Conservation (phyloP, 805 yeast genomes). For the Clavispora fructus region DNA sequence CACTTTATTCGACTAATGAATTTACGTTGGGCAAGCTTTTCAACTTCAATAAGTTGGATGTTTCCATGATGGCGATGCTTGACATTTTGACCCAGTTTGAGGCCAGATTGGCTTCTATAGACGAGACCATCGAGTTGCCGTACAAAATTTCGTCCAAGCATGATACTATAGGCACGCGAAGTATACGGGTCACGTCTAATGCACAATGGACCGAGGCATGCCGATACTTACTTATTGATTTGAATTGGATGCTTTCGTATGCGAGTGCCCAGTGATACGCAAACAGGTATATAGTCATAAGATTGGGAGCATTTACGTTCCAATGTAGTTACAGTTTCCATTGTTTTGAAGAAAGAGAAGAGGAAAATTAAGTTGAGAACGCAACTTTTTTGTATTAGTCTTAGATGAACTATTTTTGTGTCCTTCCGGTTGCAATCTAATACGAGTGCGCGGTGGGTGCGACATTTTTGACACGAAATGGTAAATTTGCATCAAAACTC, state of each 20-base stretch:
- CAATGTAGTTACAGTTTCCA: no score
- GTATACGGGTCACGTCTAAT: slow-evolving; percentile 67
- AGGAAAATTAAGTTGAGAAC: no score
- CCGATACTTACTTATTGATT: slow-evolving; percentile 68
- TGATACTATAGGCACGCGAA: slow-evolving; percentile 72
- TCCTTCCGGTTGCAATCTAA: no score
- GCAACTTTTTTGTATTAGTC: no score
- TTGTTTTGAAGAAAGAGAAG: no score
- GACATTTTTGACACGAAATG: background rate
- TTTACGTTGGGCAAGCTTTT: slow-evolving; percentile 65
- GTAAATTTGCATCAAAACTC: background rate
- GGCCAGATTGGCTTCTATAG: slow-evolving; percentile 36
- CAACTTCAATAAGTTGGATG: slow-evolving; percentile 72
- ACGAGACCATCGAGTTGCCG: slow-evolving; percentile 61
- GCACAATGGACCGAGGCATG: slow-evolving; percentile 90
- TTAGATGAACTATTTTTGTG: no score
- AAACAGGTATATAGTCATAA: no score
- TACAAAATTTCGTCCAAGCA: slow-evolving; percentile 52
- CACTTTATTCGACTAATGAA: slow-evolving; percentile 66
- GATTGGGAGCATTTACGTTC: no score
- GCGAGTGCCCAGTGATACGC: slow-evolving; percentile 33
- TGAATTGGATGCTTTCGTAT: slow-evolving; percentile 79
- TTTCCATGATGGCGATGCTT: slow-evolving; percentile 73
- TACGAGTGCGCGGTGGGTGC: background rate
- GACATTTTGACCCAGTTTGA: slow-evolving; percentile 56